These are phyloP conservation scores for Toxoplasma gondii DNA, from an alignment of 169 alveolate genomes.

Conservation along the genomic window DNA sequence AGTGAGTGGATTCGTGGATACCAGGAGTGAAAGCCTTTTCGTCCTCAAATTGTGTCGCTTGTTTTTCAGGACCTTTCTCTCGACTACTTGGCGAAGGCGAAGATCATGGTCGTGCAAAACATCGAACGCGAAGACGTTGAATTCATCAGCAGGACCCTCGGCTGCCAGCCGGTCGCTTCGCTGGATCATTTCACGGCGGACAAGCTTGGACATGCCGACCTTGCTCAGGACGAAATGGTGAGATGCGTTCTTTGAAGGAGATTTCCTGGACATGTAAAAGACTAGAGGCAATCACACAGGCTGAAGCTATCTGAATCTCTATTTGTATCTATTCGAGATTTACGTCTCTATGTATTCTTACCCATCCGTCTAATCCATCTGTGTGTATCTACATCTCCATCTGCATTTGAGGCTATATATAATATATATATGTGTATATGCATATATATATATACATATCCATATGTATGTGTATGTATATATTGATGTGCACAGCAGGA, in stretches of 20 bases:
- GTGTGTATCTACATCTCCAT: too few relatives aligned
- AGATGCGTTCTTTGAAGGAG: background rate
- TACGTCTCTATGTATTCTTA: background rate
- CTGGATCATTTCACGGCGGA: constrained; percentile 96
- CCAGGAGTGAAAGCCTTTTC: background rate
- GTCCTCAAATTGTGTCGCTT: too few relatives aligned
- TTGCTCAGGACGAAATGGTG: constrained; percentile 76
- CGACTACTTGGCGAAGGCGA: constrained; percentile 97
- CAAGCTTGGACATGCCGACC: constrained; percentile 96
- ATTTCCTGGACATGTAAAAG: background rate
- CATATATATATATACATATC: too few relatives aligned
- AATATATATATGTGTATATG: too few relatives aligned
- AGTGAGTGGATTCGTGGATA: background rate
- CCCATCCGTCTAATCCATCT: background rate
- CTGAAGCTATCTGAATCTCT: background rate
- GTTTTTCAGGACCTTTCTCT: constrained; percentile 90
- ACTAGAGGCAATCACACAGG: background rate
- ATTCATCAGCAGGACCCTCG: constrained; percentile 92
- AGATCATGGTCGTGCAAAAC: constrained; percentile 97
- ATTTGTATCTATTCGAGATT: background rate
- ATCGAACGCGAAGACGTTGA: constrained; percentile 98
- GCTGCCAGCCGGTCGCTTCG: constrained; percentile 97
- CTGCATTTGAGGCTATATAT: too few relatives aligned
- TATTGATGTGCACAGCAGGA: too few relatives aligned
- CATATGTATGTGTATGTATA: too few relatives aligned